Percentiles rank a stretch among this genome's conserved stretches.
phyloP scores from a whole-genome alignment of 2,329 filamentous ascomycete species.

The Claviceps humidiphila region DNA sequence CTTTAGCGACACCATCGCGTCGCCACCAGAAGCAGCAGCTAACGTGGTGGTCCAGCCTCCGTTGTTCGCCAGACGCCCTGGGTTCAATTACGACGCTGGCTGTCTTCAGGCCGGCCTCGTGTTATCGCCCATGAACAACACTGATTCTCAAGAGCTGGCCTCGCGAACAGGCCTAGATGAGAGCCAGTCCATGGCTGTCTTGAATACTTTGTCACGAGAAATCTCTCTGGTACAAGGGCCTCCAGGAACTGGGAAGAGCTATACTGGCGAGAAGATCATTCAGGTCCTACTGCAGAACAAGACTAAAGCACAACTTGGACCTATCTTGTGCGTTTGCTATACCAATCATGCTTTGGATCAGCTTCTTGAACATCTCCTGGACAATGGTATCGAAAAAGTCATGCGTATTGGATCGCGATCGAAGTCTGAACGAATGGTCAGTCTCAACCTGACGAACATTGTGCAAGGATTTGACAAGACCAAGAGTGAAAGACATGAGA shows the following conservation, averaged over 20 bases:
- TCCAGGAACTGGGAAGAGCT: slow-evolving; percentile 57
- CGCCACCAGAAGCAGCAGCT: slow-evolving; percentile 9
- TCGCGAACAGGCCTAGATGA: slow-evolving; percentile 35
- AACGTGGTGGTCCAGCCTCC: slow-evolving; percentile 28
- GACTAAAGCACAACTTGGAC: slow-evolving; percentile 26
- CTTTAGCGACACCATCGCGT: slow-evolving; percentile 33
- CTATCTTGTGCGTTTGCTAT: slow-evolving; percentile 39
- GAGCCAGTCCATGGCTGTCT: slow-evolving; percentile 36
- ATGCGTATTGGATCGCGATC: slow-evolving; percentile 49
- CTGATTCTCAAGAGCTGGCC: slow-evolving; percentile 13
- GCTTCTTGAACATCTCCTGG: slow-evolving; percentile 45
- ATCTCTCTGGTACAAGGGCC: slow-evolving; percentile 56
- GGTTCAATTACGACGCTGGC: slow-evolving; percentile 35
- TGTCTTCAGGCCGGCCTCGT: slow-evolving; percentile 17
- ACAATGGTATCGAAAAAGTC: slow-evolving; percentile 33
- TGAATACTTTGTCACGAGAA: slow-evolving; percentile 35
- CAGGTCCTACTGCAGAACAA: slow-evolving; percentile 36
- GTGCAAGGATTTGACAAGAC: slow-evolving; percentile 20
- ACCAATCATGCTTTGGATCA: slow-evolving; percentile 39
- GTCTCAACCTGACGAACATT: slow-evolving; percentile 34
- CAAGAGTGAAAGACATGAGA: slow-evolving; percentile 21
- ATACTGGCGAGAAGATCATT: slow-evolving; percentile 45
- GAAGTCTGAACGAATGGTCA: slow-evolving; percentile 37
- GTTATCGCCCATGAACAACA: slow-evolving; percentile 9
- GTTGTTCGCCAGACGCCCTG: slow-evolving; percentile 31